These are phyloP conservation scores for Immersiella caudata DNA, from an alignment of 495 filamentous ascomycete genomes.

Conservation along the genomic window DNA sequence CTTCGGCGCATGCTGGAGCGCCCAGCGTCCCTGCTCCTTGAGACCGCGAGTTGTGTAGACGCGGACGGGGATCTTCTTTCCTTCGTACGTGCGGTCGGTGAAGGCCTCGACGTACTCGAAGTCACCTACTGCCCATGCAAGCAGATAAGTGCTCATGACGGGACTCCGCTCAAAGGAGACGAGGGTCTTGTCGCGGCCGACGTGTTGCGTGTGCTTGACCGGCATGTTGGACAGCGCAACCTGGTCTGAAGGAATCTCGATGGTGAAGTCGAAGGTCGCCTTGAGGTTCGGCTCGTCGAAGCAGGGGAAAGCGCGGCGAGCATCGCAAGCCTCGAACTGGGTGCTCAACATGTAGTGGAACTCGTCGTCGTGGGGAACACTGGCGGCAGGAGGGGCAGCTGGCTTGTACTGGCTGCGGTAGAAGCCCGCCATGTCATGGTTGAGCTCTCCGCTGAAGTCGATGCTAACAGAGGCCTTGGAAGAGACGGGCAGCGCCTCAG, in stretches of 20 bases:
- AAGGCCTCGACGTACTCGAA: conserved; percentile 94
- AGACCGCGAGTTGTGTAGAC: conserved; percentile 93
- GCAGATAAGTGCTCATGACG: conserved; percentile 95
- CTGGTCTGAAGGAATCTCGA: conserved; percentile 85
- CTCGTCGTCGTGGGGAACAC: conserved; percentile 76
- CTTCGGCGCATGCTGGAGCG: conserved; percentile 80
- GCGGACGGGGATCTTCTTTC: conserved; percentile 84
- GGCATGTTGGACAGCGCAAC: conserved; percentile 95
- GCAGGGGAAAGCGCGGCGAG: conserved; percentile 90
- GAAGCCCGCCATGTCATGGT: conserved; percentile 95
- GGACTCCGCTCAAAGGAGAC: conserved; percentile 86
- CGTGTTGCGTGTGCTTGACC: conserved; percentile 64
- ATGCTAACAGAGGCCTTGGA: conserved; percentile 67
- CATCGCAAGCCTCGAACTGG: conserved; percentile 96
- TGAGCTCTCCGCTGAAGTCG: conserved; percentile 83
- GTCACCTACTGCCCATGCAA: conserved; percentile 95
- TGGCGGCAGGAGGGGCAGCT: conserved; percentile 62
- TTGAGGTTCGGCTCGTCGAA: conserved; percentile 98
- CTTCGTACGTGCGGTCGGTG: conserved; percentile 85
- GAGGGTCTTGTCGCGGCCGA: conserved; percentile 66
- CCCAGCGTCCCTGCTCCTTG: conserved; percentile 84
- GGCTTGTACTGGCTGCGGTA: conserved; percentile 95
- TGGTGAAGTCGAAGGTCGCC: conserved; percentile 88
- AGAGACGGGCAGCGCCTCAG: conserved; percentile 63
- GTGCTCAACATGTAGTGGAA: conserved; percentile 94